phyloP scores from a whole-genome alignment of 768 basidiomycete genomes.

The Kwoniella shandongensis region DNA sequence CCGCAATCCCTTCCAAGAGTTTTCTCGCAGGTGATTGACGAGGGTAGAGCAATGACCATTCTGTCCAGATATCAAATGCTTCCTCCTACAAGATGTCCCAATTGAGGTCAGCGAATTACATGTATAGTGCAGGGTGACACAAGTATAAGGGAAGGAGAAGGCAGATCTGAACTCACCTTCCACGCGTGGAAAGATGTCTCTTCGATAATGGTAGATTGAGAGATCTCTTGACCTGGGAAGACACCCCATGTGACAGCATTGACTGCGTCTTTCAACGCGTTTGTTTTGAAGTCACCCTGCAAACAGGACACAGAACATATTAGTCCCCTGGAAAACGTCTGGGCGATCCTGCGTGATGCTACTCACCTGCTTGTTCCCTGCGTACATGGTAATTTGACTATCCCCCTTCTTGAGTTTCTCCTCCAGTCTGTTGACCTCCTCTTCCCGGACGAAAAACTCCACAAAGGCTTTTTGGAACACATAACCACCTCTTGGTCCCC shows the following conservation, averaged over 20 bases:
- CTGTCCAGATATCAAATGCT: constrained; percentile 91
- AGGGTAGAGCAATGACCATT: constrained; percentile 87
- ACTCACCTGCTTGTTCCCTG: constrained; percentile 71
- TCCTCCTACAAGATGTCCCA: constrained; percentile 79
- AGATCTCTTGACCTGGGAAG: constrained; percentile 93
- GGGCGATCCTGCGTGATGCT: neutral
- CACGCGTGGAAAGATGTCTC: constrained; percentile 89
- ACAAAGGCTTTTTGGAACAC: constrained; percentile 98
- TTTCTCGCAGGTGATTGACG: constrained; percentile 69
- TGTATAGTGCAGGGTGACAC: too few relatives aligned
- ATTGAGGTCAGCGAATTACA: too few relatives aligned
- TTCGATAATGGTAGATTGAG: constrained; percentile 95
- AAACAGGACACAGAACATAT: neutral
- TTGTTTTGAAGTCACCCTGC: constrained; percentile 76
- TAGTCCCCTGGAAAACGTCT: neutral
- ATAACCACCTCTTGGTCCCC: constrained; percentile 89
- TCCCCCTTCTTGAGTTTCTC: constrained; percentile 54
- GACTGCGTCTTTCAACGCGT: constrained; percentile 72
- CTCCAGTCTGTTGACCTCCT: constrained; percentile 58
- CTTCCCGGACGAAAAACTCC: constrained; percentile 75
- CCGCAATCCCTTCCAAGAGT: constrained; percentile 69
- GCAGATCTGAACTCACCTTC: constrained; percentile 70
- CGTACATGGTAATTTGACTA: constrained; percentile 74
- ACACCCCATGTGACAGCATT: constrained; percentile 99
- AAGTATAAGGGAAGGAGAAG: neutral